These are phyloP conservation scores for Scheffersomyces lignicola DNA, from an alignment of 1,139 yeast genomes.

Conservation along the genomic window DNA sequence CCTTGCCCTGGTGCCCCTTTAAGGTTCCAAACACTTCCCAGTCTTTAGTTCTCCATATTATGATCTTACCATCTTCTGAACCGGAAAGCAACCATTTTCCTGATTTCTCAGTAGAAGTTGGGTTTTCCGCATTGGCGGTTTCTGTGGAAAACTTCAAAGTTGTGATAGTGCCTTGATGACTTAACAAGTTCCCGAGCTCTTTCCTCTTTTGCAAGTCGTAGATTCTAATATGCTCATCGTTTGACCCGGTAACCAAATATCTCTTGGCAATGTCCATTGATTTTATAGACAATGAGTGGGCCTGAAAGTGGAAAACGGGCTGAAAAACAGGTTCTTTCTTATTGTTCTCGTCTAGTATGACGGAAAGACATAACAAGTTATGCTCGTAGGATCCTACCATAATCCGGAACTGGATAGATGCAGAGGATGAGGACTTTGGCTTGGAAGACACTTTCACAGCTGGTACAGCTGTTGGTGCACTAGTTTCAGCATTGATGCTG, in stretches of 20 bases:
- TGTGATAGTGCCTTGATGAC: slow-evolving; percentile 89
- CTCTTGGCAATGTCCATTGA: slow-evolving; percentile 81
- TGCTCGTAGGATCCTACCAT: slow-evolving; percentile 97
- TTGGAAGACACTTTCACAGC: no score
- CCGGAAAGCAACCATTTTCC: slow-evolving; percentile 92
- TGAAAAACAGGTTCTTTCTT: slow-evolving; percentile 63
- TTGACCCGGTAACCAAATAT: slow-evolving; percentile 90
- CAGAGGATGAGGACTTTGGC: no score
- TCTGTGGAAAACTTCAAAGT: slow-evolving; percentile 68
- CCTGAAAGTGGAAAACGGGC: slow-evolving; percentile 93
- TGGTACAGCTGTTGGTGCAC: no score
- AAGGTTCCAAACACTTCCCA: slow-evolving; percentile 92
- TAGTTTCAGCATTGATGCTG: slow-evolving; percentile 2
- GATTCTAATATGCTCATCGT: slow-evolving; percentile 92
- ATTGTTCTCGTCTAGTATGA: slow-evolving; percentile 45
- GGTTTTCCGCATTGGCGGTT: slow-evolving; percentile 16
- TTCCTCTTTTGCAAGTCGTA: slow-evolving; percentile 93
- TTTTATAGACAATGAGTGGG: slow-evolving; percentile 86
- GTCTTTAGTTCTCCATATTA: slow-evolving; percentile 94
- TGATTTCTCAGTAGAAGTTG: slow-evolving; percentile 25
- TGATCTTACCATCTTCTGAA: slow-evolving; percentile 86
- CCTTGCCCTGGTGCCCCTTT: slow-evolving; percentile 78
- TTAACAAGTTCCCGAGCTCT: slow-evolving; percentile 86
- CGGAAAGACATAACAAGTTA: slow-evolving; percentile 79
- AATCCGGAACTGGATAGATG: slow-evolving; percentile 59